Evolutionary conservation across 805 yeast genomes (phyloP), one percentile per base, ranked within the genome.

Genomic region (Wickerhamiella hasegawae): DNA sequence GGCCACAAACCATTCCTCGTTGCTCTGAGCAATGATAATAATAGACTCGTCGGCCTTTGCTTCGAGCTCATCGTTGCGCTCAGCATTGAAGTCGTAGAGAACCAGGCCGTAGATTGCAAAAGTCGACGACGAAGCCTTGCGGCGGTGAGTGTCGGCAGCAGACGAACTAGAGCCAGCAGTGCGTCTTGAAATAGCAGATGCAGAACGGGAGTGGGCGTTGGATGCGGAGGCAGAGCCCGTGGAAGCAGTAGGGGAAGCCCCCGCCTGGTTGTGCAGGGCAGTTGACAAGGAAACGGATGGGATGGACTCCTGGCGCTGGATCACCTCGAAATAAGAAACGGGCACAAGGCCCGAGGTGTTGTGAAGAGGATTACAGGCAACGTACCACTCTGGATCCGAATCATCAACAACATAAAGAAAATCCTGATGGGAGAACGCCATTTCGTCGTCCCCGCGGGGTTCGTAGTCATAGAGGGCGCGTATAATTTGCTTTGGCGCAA

Each of bases 1-100:
- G 4, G 96, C 97, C 40, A 90, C 90, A 48, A 84, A 85, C 99
- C 99, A 90, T 59, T 92, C 99, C 44, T 66, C 79, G 37, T 83
- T 84, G 52, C 87, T 93, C 57, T 87, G 96, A 2, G 99, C 99
- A 58, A 95, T 87, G 10, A 92, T 73, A 21, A 85, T 80, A 42
- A 90, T 68, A 47, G 80, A 77, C 48, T 90, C 99, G 26, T 96
- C 96, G 1, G 80, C 80, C 20, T 57, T 51, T 3, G 87, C 82
- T 43, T 77, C 76, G 44, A 90, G 66, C 57, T 90, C 99, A 59
- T 92, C 98, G 6, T 71, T 54, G 10, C 67, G 57, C 42, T 79
- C 84, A 4, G 97, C 96, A 41, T 63, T 67, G 57, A 90, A 90
- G 48, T 82, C 93, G 53, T 76, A 90, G 35, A 84, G 61, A 4